These are phyloP conservation scores for Westerdykella ornata DNA, from an alignment of 2,329 filamentous ascomycete species.

Conservation along the genomic window DNA sequence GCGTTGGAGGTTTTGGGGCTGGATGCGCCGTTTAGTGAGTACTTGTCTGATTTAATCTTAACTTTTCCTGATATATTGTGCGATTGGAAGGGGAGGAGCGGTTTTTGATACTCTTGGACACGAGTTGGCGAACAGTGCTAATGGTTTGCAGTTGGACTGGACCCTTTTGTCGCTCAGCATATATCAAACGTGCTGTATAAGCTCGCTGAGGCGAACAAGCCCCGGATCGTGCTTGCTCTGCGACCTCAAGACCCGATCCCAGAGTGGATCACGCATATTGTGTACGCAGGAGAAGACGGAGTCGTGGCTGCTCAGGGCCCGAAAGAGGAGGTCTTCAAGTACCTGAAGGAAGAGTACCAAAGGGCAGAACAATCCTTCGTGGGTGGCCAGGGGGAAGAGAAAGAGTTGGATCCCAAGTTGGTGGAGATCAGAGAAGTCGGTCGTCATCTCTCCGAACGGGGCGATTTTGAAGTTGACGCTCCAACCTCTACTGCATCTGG, in stretches of 20 bases:
- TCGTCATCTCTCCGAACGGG: conserved; percentile 22
- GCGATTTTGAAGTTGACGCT: conserved; percentile 20
- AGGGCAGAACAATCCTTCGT: conserved; percentile 29
- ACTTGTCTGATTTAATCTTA: too few relatives aligned
- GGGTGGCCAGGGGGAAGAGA: background rate
- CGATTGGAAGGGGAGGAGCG: too few relatives aligned
- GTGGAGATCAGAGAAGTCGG: conserved; percentile 25
- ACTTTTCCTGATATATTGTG: background rate
- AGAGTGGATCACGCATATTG: conserved; percentile 80
- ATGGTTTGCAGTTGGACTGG: conserved; percentile 63
- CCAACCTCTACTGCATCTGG: conserved; percentile 1
- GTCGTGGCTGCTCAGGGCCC: conserved; percentile 59
- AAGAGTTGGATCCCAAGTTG: conserved; percentile 13
- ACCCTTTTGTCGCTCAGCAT: conserved; percentile 69
- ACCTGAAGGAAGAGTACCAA: conserved; percentile 28
- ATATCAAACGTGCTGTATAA: conserved; percentile 64
- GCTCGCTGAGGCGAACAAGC: conserved; percentile 59
- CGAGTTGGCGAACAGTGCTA: conserved; percentile 1
- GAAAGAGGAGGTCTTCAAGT: conserved; percentile 56
- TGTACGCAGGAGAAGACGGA: conserved; percentile 63
- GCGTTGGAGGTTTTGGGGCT: conserved; percentile 64
- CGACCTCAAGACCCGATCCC: conserved; percentile 83
- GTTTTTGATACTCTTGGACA: too few relatives aligned
- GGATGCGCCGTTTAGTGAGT: conserved; percentile 79
- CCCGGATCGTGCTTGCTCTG: conserved; percentile 68